These are phyloP conservation scores for Albatrellus ellisii DNA, from an alignment of 768 basidiomycete species.

Conservation along the genomic window DNA sequence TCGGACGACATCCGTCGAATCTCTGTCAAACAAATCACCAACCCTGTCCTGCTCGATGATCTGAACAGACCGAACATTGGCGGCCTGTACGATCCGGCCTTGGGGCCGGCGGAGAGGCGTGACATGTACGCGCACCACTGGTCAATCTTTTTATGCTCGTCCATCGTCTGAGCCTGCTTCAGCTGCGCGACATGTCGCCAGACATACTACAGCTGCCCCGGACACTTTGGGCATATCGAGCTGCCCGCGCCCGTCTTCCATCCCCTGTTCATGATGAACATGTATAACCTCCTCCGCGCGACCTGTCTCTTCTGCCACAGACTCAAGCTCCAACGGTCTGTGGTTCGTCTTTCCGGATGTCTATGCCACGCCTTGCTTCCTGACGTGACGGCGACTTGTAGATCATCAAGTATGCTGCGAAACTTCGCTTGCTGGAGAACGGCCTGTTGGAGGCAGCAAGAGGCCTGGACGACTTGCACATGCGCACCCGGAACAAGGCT, in stretches of 20 bases:
- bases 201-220: conserved; percentile 90
- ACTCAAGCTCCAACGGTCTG: conserved; percentile 69
- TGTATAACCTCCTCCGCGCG: conserved; percentile 76
- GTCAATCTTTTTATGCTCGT: background rate
- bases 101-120: conserved; percentile 79
- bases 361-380: conserved; percentile 8
- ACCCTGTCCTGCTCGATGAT: conserved; percentile 87
- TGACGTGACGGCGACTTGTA: too few species aligned
- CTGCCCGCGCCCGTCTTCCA: conserved; percentile 93
- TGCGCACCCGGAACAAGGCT: conserved; percentile 23
- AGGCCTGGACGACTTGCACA: conserved; percentile 54
- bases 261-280: conserved; percentile 88
- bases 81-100: conserved; percentile 89
- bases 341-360: conserved; percentile 30
- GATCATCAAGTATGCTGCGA: conserved; percentile 76
- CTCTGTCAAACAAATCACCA: conserved; percentile 96
- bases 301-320: conserved; percentile 91
- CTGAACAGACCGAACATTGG: conserved; percentile 84
- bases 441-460: conserved; percentile 79
- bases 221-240: conserved; percentile 97
- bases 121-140: conserved; percentile 58
- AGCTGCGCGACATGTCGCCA: conserved; percentile 93
- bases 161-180: conserved; percentile 8
- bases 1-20: conserved; percentile 81
- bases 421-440: conserved; percentile 77